phyloP scores from a whole-genome alignment of 371 early-diverging fungal genomes.

The Funneliformis caledonium region DNA sequence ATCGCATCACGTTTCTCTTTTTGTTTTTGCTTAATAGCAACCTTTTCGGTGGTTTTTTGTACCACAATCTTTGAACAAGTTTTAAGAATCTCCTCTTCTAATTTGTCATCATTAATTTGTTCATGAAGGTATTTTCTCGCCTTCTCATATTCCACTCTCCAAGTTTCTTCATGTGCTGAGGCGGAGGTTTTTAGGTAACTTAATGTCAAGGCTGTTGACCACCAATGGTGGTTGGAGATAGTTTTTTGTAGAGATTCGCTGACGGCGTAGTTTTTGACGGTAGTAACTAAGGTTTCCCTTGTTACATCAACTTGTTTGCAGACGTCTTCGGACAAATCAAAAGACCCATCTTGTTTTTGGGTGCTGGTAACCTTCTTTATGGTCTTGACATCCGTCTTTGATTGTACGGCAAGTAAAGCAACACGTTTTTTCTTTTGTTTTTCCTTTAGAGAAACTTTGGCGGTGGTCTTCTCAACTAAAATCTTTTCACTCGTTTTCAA shows the following conservation, averaged over 20 bases:
- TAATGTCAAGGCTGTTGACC: neutral
- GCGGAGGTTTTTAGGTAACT: no score
- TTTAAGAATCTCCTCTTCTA: slow-evolving; percentile 2
- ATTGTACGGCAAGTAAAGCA: no score
- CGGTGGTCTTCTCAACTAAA: no score
- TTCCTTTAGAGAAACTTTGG: no score
- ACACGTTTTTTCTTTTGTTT: no score
- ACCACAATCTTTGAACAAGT: neutral
- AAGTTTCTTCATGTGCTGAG: neutral
- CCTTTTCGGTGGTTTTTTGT: no score
- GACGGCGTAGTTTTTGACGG: neutral
- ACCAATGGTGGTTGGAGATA: slow-evolving; percentile 9
- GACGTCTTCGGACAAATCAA: slow-evolving; percentile 8
- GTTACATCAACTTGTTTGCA: slow-evolving; percentile 11
- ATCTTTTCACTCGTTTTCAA: no score
- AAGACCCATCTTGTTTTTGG: neutral
- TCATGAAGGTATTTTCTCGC: neutral
- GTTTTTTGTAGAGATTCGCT: slow-evolving; percentile 19
- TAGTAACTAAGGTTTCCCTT: neutral
- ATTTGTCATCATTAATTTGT: neutral
- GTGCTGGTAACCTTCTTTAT: no score
- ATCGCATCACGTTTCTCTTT: no score
- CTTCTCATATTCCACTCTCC: neutral
- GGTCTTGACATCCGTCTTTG: no score
- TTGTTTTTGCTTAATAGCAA: neutral